A percentile compares a stretch with the other conserved stretches of the same genome.
These are phyloP conservation scores for Amaranthus palmeri DNA, from an alignment of 148 eudicot species.

Conservation along the genomic window DNA sequence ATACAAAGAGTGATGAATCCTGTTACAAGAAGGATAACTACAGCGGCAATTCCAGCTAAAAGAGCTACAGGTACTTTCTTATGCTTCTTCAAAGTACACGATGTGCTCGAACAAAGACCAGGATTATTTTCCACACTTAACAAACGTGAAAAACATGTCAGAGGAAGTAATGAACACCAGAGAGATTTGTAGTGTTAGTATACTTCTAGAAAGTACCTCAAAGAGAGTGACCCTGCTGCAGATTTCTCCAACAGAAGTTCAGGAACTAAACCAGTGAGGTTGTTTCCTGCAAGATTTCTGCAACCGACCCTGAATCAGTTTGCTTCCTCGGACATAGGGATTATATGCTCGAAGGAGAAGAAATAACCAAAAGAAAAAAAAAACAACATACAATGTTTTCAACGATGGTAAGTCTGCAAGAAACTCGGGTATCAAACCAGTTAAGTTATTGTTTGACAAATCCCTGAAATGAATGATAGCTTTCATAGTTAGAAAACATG, in stretches of 20 bases:
- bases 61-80: constrained; percentile 7
- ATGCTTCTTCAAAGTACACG: constrained; percentile 11
- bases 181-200: too few species aligned
- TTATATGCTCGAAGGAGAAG: not conserved
- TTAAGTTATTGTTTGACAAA: constrained; percentile 41
- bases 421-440: constrained; percentile 37
- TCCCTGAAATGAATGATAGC: constrained; percentile 27
- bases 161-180: not conserved
- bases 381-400: constrained; percentile 24
- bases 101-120: constrained; percentile 18
- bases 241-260: constrained; percentile 20
- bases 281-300: constrained; percentile 33
- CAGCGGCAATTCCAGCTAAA: constrained; percentile 19
- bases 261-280: constrained; percentile 31
- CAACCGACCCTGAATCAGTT: not conserved
- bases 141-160: not conserved
- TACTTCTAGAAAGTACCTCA: constrained; percentile 22
- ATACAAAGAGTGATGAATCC: constrained; percentile 13
- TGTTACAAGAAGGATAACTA: constrained; percentile 14
- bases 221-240: constrained; percentile 17
- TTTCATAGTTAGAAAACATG: not conserved
- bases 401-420: constrained; percentile 25
- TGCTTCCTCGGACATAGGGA: too few species aligned
- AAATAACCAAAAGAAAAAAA: not conserved
- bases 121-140: constrained; percentile 19